Percentiles rank a stretch among this genome's conserved stretches.
phyloP scores from a whole-genome alignment of 371 early-diverging fungal genomes.

The Zychaea mexicana region DNA sequence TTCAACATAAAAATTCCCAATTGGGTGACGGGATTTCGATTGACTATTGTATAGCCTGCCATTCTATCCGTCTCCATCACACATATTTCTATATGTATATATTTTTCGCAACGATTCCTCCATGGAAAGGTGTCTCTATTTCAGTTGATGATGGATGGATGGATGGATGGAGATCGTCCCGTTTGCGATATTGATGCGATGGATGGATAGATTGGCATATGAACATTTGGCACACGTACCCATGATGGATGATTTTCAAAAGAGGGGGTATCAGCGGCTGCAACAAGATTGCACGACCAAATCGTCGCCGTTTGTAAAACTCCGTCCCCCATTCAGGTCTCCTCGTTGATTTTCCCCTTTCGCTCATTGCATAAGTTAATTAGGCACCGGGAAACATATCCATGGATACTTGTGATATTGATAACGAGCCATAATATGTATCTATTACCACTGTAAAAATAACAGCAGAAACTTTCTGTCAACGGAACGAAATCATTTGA shows the following conservation, averaged over 20 bases:
- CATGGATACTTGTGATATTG: too few relatives aligned
- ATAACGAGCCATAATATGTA: too few relatives aligned
- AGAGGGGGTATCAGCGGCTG: constrained; percentile 9
- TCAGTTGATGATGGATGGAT: constrained; percentile 13
- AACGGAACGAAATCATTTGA: too few relatives aligned
- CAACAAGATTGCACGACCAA: background rate
- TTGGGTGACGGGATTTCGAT: too few relatives aligned
- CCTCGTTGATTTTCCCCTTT: background rate
- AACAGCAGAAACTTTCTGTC: too few relatives aligned
- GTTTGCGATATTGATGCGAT: background rate
- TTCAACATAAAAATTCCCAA: too few relatives aligned
- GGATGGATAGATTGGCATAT: background rate
- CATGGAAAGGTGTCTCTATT: too few relatives aligned
- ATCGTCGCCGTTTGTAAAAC: background rate
- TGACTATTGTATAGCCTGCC: too few relatives aligned
- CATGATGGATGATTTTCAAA: constrained; percentile 22
- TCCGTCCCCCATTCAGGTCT: background rate
- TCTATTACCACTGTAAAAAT: too few relatives aligned
- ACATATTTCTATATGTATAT: background rate
- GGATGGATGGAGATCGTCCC: constrained; percentile 13
- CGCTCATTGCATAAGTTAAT: background rate
- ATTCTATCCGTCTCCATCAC: background rate
- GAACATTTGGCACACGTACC: constrained; percentile 16
- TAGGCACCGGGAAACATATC: too few relatives aligned
- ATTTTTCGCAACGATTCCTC: too few relatives aligned